Base-by-base conservation (phyloP, 2,329 filamentous ascomycete genomes). In the Pseudogymnoascus sp. region DNA sequence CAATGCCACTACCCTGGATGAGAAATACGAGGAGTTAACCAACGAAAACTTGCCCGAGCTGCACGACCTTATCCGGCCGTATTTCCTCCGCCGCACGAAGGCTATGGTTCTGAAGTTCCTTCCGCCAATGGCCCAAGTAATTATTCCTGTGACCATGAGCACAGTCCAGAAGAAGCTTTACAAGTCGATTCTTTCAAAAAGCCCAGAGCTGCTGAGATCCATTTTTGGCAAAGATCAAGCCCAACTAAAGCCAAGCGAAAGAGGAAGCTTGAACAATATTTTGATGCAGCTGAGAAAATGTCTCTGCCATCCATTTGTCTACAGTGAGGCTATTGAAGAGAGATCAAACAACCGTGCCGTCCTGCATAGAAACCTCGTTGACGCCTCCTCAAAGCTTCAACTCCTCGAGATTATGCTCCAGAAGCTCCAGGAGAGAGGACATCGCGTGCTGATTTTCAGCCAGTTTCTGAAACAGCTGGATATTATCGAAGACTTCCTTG, bases 91-190 rank as follows among this genome's bases (percentile, higher is more conserved):
- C 56, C 87, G 94, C 50, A 97, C 94, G 2, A 99, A 99, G 73
- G 87, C 87, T 11, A 88, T 93, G 65, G 93, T 97, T 0, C 79
- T 99, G 61, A 93, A 90, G 40, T 96, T 97, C 74, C 79, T 99
- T 8, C 94, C 94, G 0, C 88, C 93, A 0, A 92, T 99, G 84
- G 88, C 90, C 1, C 93, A 97, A 71, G 92, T 99, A 69, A 97
- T 99, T 66, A 78, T 99, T 4, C 94, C 94, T 0, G 87, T 99
- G n/a, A 92, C 90, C 2, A 97, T 97, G 92, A 92, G 90, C 1
- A 81, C 91, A 12, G 79, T 99, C 11, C 95, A 99, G 73, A 94
- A 96, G 78, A 94, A 91, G 72, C 81, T 99, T 0, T 96, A 94
- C 77, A 94, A 92, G 72, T 95, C 90, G 1, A 97, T 99, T 69